A percentile compares a stretch with the other conserved stretches of the same genome.
Evolutionary conservation across 805 yeast species (phyloP).

Genomic region (Candida cerambycidarum): DNA sequence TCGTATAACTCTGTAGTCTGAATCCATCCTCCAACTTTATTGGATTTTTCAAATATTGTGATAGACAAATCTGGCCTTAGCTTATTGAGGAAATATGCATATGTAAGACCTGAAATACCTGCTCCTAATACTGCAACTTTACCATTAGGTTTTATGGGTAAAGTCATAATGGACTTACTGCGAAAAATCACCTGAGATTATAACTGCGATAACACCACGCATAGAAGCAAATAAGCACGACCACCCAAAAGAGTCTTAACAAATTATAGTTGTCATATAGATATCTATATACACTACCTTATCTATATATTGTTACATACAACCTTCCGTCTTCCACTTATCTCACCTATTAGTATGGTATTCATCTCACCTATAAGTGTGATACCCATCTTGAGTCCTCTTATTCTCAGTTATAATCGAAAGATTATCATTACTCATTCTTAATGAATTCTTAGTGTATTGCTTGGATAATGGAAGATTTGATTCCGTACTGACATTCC

Average conservation of each 20-base stretch:
- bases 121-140: conserved; percentile 78
- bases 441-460: conserved; percentile 6
- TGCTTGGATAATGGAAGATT: conserved; percentile 13
- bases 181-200: no score
- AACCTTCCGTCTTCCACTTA: no score
- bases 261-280: not conserved
- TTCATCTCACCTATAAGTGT: conserved; percentile 17
- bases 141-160: conserved; percentile 22
- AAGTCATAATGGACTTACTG: no score
- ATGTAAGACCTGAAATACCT: conserved; percentile 84
- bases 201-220: no score
- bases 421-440: conserved; percentile 22
- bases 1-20: conserved; percentile 43
- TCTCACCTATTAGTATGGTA: no score
- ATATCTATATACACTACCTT: conserved; percentile 4
- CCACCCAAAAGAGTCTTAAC: no score
- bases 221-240: no score
- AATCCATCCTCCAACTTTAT: conserved; percentile 79
- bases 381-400: conserved; percentile 22
- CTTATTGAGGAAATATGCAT: conserved; percentile 62
- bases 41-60: conserved; percentile 56
- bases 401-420: conserved; percentile 21
- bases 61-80: conserved; percentile 77
- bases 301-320: no score
- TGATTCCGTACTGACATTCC: conserved; percentile 16